Base-by-base conservation (phyloP, 2,329 filamentous ascomycete species). In the Cladosporium velox region DNA sequence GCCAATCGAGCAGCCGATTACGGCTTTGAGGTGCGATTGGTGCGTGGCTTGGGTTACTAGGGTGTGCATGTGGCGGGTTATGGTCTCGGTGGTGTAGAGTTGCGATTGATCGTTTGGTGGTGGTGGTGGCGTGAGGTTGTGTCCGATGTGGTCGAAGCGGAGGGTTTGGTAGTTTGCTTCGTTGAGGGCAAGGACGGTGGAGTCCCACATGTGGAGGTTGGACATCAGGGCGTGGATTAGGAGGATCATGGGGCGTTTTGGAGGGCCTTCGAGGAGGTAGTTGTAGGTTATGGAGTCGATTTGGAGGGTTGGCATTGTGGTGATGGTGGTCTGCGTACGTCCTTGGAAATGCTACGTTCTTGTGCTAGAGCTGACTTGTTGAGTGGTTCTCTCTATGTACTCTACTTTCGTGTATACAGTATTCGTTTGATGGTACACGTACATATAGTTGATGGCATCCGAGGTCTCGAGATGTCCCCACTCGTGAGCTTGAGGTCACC, bases 201-300 rank as follows among this genome's bases (percentile, higher is more conserved):
- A 65, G 59, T 74, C 71, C 67, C 68, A 75, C 72, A 74, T 74
- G 64, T 70, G 67, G 4, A 67, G 63, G 55, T 71, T 72, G 59
- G 70, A 69, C 73, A 75, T 75, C 18, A 75, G 68, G 32, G 73
- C 73, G 51, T 75, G 73, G 64, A 68, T 67, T 28, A 75, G 70
- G 32, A 72, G 67, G n/a, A 73, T 38, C 14, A 65, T 49, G 8
- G 67, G 68, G 30, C 44, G 21, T 34, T 62, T 62, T 34, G 24
- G 14, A 14, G 73, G 72, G 14, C 62, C 51, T 51, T 70, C 66
- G 66, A 72, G 67, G 11, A 72, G 52, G 44, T 69, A 71, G 69
- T 69, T 69, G 70, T 74, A 75, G 55, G 68, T 64, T 34, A 75
- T 68, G 52, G 70, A 69, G 24, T 73, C 70, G 38, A 74, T 64